Conservation (phyloP, 768 basidiomycete genomes). For the Postia placenta region DNA sequence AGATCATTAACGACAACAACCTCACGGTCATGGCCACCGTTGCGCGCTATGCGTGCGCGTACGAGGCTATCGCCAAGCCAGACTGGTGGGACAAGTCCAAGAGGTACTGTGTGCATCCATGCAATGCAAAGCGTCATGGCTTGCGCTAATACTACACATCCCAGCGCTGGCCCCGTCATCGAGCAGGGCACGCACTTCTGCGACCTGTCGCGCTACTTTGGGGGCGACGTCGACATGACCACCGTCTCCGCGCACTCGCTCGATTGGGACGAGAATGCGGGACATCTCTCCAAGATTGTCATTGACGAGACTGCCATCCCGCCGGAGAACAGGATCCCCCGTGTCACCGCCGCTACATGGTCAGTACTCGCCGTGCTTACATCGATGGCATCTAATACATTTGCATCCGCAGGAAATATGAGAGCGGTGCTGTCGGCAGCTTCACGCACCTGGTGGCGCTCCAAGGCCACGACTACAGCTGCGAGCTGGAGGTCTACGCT, state of each 20-base stretch:
- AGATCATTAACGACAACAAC: conserved; percentile 90
- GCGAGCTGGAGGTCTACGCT: conserved; percentile 89
- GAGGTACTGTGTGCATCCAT: conserved; percentile 41
- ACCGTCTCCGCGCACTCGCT: conserved; percentile 81
- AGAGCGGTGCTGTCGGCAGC: conserved; percentile 87
- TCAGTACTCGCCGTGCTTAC: conserved; percentile 22
- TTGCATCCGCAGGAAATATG: conserved; percentile 75
- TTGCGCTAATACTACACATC: neutral
- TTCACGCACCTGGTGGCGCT: conserved; percentile 88
- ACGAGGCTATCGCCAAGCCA: conserved; percentile 69
- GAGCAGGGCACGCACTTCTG: conserved; percentile 98
- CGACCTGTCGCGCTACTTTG: conserved; percentile 95
- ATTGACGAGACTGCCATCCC: conserved; percentile 83
- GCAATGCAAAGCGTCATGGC: conserved; percentile 8
- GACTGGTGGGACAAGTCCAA: conserved; percentile 95
- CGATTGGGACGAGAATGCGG: conserved; percentile 89
- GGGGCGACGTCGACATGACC: conserved; percentile 87
- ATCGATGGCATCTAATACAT: neutral
- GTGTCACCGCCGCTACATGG: conserved; percentile 92
- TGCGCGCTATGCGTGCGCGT: conserved; percentile 90
- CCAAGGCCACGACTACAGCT: conserved; percentile 90
- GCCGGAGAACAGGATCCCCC: conserved; percentile 87
- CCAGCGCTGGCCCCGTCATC: conserved; percentile 75
- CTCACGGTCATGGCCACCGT: conserved; percentile 94
- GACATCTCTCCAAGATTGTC: conserved; percentile 70